Percentiles rank a stretch among this genome's conserved stretches.
These are phyloP conservation scores for Aspergillus phoenicis DNA, from an alignment of 2,329 filamentous ascomycete genomes.

Conservation along the genomic window DNA sequence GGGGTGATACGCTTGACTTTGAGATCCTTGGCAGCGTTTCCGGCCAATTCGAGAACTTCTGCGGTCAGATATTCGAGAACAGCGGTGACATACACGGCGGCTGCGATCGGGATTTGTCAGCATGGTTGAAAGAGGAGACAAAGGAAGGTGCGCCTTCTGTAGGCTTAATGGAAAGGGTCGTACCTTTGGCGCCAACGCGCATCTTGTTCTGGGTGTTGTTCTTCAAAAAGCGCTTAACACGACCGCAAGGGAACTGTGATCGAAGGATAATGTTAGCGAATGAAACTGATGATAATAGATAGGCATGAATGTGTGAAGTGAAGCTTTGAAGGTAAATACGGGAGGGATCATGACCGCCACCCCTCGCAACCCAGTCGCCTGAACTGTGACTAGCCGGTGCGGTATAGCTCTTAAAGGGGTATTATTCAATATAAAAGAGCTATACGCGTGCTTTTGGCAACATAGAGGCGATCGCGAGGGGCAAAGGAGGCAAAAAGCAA, in stretches of 20 bases:
- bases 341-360: neutral
- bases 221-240: slow-evolving; percentile 99
- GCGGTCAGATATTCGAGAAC: slow-evolving; percentile 98
- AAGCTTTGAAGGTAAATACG: neutral
- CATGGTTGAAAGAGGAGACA: neutral
- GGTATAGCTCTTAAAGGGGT: neutral
- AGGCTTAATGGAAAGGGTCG: slow-evolving; percentile 6
- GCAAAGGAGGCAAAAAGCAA: slow-evolving; percentile 4
- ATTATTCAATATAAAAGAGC: neutral
- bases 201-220: slow-evolving; percentile 99
- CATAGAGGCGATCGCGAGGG: neutral
- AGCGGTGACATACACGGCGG: slow-evolving; percentile 95
- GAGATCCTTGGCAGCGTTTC: slow-evolving; percentile 98
- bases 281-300: neutral
- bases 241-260: slow-evolving; percentile 90
- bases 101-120: slow-evolving; percentile 44
- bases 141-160: neutral
- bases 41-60: slow-evolving; percentile 95
- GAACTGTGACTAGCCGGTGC: neutral
- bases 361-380: neutral
- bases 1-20: slow-evolving; percentile 99
- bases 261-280: neutral
- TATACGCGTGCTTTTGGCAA: neutral
- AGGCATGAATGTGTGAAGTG: neutral
- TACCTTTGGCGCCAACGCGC: slow-evolving; percentile 92